Conservation (phyloP, 768 basidiomycete species). For the Serendipita sp. region DNA sequence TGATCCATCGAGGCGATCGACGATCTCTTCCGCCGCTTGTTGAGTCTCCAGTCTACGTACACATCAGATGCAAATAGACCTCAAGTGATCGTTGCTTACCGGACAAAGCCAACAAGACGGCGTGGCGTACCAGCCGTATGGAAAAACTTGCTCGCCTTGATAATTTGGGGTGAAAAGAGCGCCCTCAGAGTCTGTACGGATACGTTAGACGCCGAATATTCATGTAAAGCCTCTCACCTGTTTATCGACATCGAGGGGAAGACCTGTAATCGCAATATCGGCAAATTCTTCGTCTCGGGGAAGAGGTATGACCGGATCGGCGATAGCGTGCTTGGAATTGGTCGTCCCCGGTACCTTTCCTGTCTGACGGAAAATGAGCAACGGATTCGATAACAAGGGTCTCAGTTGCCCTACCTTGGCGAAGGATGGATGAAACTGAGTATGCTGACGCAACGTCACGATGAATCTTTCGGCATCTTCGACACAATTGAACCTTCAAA, state of each 20-base stretch:
- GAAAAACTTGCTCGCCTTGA: slow-evolving; percentile 66
- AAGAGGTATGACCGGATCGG: slow-evolving; percentile 15
- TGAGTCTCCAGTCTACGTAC: slow-evolving; percentile 49
- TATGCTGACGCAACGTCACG: slow-evolving; percentile 45
- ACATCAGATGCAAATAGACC: background rate
- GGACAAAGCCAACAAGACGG: slow-evolving; percentile 66
- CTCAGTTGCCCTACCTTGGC: slow-evolving; percentile 44
- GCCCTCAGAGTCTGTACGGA: slow-evolving; percentile 38
- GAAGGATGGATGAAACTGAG: slow-evolving; percentile 74
- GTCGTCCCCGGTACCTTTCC: slow-evolving; percentile 60
- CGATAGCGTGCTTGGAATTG: slow-evolving; percentile 30
- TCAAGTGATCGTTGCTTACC: slow-evolving; percentile 28
- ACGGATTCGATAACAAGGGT: slow-evolving; percentile 9
- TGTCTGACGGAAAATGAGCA: slow-evolving; percentile 4
- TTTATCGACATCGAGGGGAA: slow-evolving; percentile 57
- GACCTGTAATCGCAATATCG: slow-evolving; percentile 21
- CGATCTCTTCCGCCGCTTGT: slow-evolving; percentile 55
- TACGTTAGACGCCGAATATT: background rate
- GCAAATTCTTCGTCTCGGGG: slow-evolving; percentile 1
- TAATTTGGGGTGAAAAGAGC: slow-evolving; percentile 52
- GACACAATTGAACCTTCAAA: slow-evolving; percentile 45
- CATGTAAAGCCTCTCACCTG: slow-evolving; percentile 25
- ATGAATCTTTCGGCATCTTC: slow-evolving; percentile 66
- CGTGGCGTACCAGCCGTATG: slow-evolving; percentile 65
- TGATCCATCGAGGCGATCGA: slow-evolving; percentile 62